Conservation (phyloP, 306 rosid species). For the Lathyrus aphaca region DNA sequence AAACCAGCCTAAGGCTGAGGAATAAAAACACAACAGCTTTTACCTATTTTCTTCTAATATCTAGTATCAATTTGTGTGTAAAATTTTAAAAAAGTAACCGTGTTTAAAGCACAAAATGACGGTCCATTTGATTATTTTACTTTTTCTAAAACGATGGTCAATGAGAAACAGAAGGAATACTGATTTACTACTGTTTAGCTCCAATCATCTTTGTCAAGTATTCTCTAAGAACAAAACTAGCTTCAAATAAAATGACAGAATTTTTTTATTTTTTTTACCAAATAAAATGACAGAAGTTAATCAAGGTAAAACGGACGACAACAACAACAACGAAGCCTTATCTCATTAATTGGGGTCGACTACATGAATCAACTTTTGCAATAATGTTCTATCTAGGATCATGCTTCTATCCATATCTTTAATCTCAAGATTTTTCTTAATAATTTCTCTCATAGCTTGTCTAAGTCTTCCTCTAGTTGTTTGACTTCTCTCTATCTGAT, state of each 20-base stretch:
- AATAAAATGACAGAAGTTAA: background rate
- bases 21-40: no score
- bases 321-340: background rate
- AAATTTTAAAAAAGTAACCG: background rate
- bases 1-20: no score
- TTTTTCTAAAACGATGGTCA: background rate
- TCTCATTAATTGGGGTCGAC: no score
- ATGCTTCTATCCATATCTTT: no score
- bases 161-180: background rate
- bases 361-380: no score
- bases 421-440: no score
- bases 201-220: slow-evolving; percentile 13
- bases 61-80: background rate
- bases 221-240: background rate
- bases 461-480: no score
- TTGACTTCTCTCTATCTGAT: no score
- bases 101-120: background rate
- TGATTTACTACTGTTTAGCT: background rate
- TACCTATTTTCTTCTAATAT: no score
- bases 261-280: no score
- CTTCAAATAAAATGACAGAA: slow-evolving; percentile 5
- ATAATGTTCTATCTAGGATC: no score
- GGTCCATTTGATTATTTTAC: background rate
- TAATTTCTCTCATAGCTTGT: no score
- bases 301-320: slow-evolving; percentile 5